Evolutionary conservation across 116 monocot genomes (phyloP).

Genomic region (Cymodocea nodosa): DNA sequence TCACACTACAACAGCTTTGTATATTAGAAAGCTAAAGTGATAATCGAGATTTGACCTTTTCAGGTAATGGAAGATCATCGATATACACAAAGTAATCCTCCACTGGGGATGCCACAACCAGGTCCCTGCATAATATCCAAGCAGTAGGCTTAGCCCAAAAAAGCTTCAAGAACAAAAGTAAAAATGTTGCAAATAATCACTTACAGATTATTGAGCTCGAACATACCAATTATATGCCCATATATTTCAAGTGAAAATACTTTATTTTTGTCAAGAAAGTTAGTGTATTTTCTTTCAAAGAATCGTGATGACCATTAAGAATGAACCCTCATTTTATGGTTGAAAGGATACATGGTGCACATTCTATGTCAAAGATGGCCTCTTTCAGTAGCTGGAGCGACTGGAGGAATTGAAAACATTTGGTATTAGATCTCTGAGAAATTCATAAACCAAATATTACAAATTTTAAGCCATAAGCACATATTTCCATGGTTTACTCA

Average conservation of each 20-base stretch:
- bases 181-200: slow-evolving; percentile 13
- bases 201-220: slow-evolving; percentile 99
- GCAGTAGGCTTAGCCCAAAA: neutral
- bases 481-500: too few relatives aligned
- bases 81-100: slow-evolving; percentile 89
- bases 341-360: slow-evolving; percentile 82
- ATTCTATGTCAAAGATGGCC: slow-evolving; percentile 82
- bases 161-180: neutral
- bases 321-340: neutral
- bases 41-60: slow-evolving; percentile 37
- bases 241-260: slow-evolving; percentile 96
- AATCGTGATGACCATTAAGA: neutral
- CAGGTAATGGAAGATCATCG: slow-evolving; percentile 52
- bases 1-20: neutral
- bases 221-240: slow-evolving; percentile 97
- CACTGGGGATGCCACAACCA: slow-evolving; percentile 92
- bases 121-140: slow-evolving; percentile 35
- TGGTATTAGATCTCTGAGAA: neutral
- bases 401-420: slow-evolving; percentile 25
- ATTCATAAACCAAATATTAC: neutral
- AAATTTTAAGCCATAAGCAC: neutral
- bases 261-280: slow-evolving; percentile 34
- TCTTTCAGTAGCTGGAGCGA: slow-evolving; percentile 89
- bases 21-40: neutral
- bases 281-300: neutral